Evolutionary conservation across 2,329 filamentous ascomycete genomes (phyloP).

Genomic region (Fusarium longipes): DNA sequence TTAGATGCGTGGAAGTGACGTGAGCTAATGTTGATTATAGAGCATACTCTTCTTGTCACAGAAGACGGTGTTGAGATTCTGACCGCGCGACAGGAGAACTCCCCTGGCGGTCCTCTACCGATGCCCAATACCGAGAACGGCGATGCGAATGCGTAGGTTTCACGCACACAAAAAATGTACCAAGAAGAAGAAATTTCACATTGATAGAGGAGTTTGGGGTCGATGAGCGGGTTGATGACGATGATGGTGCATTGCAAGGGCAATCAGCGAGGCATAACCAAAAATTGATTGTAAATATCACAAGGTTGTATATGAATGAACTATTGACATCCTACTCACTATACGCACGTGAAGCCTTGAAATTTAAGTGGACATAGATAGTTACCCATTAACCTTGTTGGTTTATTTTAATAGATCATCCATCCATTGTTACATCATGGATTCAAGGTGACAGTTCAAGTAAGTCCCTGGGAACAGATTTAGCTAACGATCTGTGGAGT

Average conservation of each 20-base stretch:
- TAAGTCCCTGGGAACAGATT: slow-evolving; percentile 17
- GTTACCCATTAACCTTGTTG: slow-evolving; percentile 10
- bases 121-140: slow-evolving; percentile 58
- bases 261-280: slow-evolving; percentile 6
- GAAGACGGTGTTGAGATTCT: slow-evolving; percentile 84
- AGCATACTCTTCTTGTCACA: slow-evolving; percentile 86
- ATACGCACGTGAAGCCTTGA: slow-evolving; percentile 18
- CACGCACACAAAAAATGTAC: slow-evolving; percentile 9
- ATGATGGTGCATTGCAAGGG: slow-evolving; percentile 9
- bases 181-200: slow-evolving; percentile 7
- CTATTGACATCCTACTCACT: neutral
- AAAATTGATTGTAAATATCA: neutral
- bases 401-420: slow-evolving; percentile 9
- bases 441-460: slow-evolving; percentile 9
- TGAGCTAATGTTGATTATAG: slow-evolving; percentile 54
- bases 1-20: neutral
- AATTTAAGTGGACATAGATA: slow-evolving; percentile 21
- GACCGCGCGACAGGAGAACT: slow-evolving; percentile 77
- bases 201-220: slow-evolving; percentile 26
- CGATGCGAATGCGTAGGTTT: slow-evolving; percentile 25
- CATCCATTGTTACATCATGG: slow-evolving; percentile 30
- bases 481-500: slow-evolving; percentile 25
- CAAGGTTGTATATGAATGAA: slow-evolving; percentile 1
- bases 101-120: slow-evolving; percentile 77
- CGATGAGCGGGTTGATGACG: slow-evolving; percentile 15